phyloP scores from a whole-genome alignment of 129 eudicot genomes.

The Smallanthus sonchifolius region DNA sequence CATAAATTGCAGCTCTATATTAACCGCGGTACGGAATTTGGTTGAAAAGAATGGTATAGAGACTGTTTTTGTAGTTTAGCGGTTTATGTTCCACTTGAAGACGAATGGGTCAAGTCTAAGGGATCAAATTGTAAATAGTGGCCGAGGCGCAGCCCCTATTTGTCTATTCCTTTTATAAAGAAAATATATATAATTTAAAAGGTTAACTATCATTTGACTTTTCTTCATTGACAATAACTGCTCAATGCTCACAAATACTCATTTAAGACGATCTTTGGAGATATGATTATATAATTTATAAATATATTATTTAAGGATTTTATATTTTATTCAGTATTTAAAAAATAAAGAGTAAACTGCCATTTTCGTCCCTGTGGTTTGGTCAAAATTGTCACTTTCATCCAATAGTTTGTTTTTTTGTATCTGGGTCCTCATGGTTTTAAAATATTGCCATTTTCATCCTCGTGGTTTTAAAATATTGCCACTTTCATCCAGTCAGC shows the following conservation, averaged over 20 bases:
- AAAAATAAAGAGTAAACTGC: too few species aligned
- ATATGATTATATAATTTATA: neutral
- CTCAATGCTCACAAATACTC: too few species aligned
- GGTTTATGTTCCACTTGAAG: neutral
- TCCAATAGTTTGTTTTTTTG: too few species aligned
- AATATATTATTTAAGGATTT: neutral
- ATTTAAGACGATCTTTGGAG: neutral
- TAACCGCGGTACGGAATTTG: neutral
- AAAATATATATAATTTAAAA: neutral
- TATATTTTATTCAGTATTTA: neutral
- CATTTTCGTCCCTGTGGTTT: too few species aligned
- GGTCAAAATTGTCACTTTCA: too few species aligned
- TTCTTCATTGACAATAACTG: neutral
- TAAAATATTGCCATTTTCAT: too few species aligned
- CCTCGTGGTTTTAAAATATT: too few species aligned
- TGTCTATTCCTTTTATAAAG: neutral
- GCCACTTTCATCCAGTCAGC: too few species aligned
- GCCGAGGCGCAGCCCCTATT: conserved; percentile 9
- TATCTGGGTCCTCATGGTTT: too few species aligned
- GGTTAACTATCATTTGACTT: conserved; percentile 3
- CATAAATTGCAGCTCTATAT: too few species aligned
- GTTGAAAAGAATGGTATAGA: too few species aligned
- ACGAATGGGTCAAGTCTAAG: neutral
- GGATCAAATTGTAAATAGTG: neutral
- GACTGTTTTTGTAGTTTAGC: neutral